Evolutionary conservation across 2,329 filamentous ascomycete species (phyloP), one percentile per base, ranked within the genome.

Genomic region (Colletotrichum graminicola): DNA sequence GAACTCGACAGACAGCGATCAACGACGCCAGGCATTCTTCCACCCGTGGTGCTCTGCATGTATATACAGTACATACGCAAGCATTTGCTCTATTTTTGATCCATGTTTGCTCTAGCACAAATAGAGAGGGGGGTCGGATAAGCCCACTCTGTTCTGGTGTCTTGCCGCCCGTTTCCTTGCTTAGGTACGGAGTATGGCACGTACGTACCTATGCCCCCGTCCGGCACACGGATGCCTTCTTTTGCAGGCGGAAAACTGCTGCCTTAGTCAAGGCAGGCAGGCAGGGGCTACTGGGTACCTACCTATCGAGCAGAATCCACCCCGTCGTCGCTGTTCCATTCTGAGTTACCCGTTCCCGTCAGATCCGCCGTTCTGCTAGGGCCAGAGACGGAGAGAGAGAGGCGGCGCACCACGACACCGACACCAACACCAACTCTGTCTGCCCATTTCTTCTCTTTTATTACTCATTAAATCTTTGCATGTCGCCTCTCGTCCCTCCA

Each of bases 391-490:
- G 39, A 52, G 26, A 52, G 29, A 32, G 26, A 12, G 29, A 11
- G 49, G 41, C 21, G 65, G 23, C 60, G 32, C 29, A 39, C 45
- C 32, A 67, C 66, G 45, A 61, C 64, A 67, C 56, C 60, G 43
- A n/a, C 43, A 47, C 43, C 43, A 57, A 66, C 55, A 62, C 34
- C 70, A 66, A 39, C 43, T 45, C 67, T 71, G 43, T 54, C 67
- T 57, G 55, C 71, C 71, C 62, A 71, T 66, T 66, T 70, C 67
- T 71, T 71, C 61, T 71, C 66, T 66, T 41, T 71, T 66, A 73
- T 71, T 73, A 71, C 66, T 71, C 62, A 73, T 71, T 62, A 71
- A 62, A 71, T 62, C 71, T 73, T 62, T 66, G 71, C 67, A 70
- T 72, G 66, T 66, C 60, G 66, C 51, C 49, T 70, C 70, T 66